Evolutionary conservation across 345 rosid genomes (phyloP), one percentile per base, ranked within the genome.

Genomic region (Boechera divaricarpa): DNA sequence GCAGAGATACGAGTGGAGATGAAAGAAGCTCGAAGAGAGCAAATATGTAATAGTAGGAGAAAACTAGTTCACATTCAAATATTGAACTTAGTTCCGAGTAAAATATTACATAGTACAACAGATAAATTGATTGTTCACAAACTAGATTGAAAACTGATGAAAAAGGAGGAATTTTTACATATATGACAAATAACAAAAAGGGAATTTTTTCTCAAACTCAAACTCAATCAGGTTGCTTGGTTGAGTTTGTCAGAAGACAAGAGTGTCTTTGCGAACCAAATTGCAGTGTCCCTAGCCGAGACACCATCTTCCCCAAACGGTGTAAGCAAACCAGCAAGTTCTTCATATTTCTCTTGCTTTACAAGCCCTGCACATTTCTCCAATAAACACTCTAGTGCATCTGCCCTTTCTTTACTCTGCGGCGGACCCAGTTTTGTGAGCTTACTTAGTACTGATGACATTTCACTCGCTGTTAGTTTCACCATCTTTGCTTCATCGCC

Each of bases 261-360:
- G 64, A 95, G 97, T 82, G 91, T 88, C 82, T 88, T 92, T 18
- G 97, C 92, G 70, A 95, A 84, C 98, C 94, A 95, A 66, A 95
- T 95, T 26, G 99, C 99, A 18, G 99, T 95, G 80, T 95, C 99
- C 72, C 98, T 91, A 0, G 99, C 94, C 4, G 99, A 95, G 5
- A 91, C 97, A 9, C 80, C 79, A 73, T 95, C 99, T 76, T 90
- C 97, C 3, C 98, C 98, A 47, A 95, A 95, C 31, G 99, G 99
- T 72, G 86, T 86, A 38, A 92, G 89, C 77, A 95, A 89, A 55
- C 98, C 96, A 10, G 96, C 75, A 55, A 95, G 97, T 70, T 95
- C 99, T 11, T 92, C 92, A 10, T 85, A 77, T 70, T 92, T 92
- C 51, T 92, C 97, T 62, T 92, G 94, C 84, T 88, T 92, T 53